Conservation (phyloP, 352 stramenopile genomes). For the Blastocystis sp. region DNA sequence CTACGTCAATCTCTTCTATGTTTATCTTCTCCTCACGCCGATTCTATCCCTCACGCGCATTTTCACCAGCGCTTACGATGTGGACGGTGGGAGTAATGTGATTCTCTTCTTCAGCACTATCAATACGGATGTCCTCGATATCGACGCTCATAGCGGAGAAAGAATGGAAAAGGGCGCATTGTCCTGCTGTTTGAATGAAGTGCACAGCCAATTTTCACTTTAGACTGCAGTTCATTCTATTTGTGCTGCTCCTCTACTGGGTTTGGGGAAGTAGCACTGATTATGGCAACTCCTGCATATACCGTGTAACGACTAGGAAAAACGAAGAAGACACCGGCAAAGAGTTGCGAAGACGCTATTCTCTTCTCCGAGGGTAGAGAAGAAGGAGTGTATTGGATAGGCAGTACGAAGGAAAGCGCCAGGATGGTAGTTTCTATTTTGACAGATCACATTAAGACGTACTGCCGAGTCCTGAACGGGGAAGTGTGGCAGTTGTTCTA, state of each 20-base stretch:
- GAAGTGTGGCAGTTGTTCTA: conserved; percentile 59
- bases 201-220: background rate
- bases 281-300: background rate
- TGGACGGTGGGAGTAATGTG: background rate
- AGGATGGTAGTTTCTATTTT: background rate
- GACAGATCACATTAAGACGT: background rate
- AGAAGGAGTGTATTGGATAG: conserved; percentile 47
- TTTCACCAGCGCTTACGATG: background rate
- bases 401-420: conserved; percentile 14
- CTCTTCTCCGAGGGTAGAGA: background rate
- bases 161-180: background rate
- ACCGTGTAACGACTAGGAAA: background rate
- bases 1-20: conserved; percentile 6
- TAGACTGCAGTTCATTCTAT: background rate
- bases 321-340: conserved; percentile 1
- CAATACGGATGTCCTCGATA: conserved; percentile 47
- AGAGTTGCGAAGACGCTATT: conserved; percentile 48
- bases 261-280: background rate
- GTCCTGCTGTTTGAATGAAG: background rate
- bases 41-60: background rate
- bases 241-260: background rate
- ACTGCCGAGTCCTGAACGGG: background rate
- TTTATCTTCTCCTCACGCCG: background rate
- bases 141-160: background rate
- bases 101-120: background rate